These are phyloP conservation scores for Kluyveromyces nonfermentans DNA, from an alignment of 805 yeast species.

Conservation along the genomic window DNA sequence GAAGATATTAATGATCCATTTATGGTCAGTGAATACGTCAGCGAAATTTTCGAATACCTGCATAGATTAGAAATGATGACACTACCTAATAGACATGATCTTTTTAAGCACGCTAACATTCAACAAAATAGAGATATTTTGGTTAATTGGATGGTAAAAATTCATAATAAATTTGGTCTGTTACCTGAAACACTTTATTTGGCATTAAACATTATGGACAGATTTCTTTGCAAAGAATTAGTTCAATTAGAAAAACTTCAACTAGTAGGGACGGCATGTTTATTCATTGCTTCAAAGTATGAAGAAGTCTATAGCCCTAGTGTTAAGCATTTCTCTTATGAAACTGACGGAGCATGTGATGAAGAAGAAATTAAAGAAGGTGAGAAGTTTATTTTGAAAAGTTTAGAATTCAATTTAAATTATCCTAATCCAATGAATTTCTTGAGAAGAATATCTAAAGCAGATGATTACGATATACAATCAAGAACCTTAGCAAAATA, in stretches of 20 bases:
- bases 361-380: conserved; percentile 81
- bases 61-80: conserved; percentile 64
- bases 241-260: conserved; percentile 78
- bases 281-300: conserved; percentile 85
- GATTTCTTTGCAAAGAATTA: conserved; percentile 68
- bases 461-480: conserved; percentile 87
- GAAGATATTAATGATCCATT: conserved; percentile 74
- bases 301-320: conserved; percentile 91
- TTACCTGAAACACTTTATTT: conserved; percentile 81
- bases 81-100: conserved; percentile 42
- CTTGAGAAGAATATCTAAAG: conserved; percentile 82
- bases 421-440: conserved; percentile 93
- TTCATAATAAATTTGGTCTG: conserved; percentile 74
- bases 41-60: conserved; percentile 74
- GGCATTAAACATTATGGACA: conserved; percentile 79
- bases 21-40: conserved; percentile 90
- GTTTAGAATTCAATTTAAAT: conserved; percentile 65
- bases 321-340: conserved; percentile 75
- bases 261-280: conserved; percentile 74
- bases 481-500: conserved; percentile 87
- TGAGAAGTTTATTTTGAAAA: conserved; percentile 70
- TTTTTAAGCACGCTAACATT: conserved; percentile 35
- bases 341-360: conserved; percentile 74
- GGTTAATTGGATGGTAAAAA: conserved; percentile 92
- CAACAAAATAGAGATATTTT: conserved; percentile 55